Conservation (phyloP, 768 basidiomycete genomes). For the Cystobasidium tubakii region DNA sequence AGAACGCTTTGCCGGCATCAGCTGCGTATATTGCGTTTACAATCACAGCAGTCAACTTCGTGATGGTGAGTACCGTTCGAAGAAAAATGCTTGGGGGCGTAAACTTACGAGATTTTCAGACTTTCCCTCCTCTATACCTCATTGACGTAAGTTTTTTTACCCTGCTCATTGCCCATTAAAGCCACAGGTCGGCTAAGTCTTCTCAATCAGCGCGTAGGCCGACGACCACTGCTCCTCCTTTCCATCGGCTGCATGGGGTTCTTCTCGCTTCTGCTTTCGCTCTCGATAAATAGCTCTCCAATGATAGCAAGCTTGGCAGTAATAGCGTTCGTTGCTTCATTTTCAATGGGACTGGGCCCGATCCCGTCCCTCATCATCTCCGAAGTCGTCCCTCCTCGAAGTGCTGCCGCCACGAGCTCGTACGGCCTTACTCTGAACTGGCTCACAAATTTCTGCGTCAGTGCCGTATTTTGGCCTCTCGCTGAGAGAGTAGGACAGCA, state of each 20-base stretch:
- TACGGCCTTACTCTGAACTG: constrained; percentile 26
- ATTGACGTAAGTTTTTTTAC: constrained; percentile 48
- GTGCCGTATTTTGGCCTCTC: background rate
- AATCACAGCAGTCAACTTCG: constrained; percentile 48
- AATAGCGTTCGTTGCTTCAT: constrained; percentile 48
- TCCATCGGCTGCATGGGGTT: constrained; percentile 47
- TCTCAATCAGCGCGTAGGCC: constrained; percentile 45
- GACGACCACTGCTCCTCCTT: constrained; percentile 46
- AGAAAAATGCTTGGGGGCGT: background rate
- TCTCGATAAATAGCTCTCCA: constrained; percentile 44
- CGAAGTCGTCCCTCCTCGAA: constrained; percentile 47
- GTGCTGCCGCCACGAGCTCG: constrained; percentile 22
- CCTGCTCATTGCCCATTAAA: background rate
- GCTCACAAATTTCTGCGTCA: constrained; percentile 24
- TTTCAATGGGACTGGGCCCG: constrained; percentile 49
- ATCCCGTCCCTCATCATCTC: constrained; percentile 50
- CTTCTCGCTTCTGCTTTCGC: constrained; percentile 45
- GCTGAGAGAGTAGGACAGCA: background rate
- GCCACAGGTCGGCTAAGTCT: background rate
- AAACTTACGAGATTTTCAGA: constrained; percentile 39
- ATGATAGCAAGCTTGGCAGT: constrained; percentile 44
- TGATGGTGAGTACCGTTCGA: constrained; percentile 42
- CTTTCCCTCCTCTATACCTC: constrained; percentile 49
- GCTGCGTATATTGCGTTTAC: constrained; percentile 49
- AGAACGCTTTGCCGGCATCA: constrained; percentile 46